phyloP scores from a whole-genome alignment of 2,329 filamentous ascomycete genomes.

The Talaromyces sp. region DNA sequence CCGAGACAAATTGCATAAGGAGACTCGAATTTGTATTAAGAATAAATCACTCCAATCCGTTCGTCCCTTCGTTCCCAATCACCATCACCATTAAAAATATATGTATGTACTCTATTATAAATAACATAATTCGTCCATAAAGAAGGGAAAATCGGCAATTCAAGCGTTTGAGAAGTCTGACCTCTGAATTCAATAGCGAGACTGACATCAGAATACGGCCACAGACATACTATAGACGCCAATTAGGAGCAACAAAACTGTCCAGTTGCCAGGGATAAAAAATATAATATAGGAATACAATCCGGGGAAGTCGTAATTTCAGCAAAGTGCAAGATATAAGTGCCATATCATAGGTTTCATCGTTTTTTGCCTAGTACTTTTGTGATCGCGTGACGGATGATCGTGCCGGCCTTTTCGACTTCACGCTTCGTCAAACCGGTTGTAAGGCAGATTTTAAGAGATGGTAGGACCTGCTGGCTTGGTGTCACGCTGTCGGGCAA shows the following conservation, averaged over 20 bases:
- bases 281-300: constrained; percentile 13
- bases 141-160: neutral
- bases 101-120: constrained; percentile 12
- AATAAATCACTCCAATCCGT: neutral
- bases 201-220: neutral
- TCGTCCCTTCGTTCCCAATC: neutral
- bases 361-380: constrained; percentile 70
- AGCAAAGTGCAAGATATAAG: neutral
- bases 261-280: neutral
- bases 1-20: neutral
- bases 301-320: neutral
- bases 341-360: neutral
- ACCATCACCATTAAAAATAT: constrained; percentile 14
- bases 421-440: constrained; percentile 88
- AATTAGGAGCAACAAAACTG: neutral
- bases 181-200: neutral
- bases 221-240: neutral
- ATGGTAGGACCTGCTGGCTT: constrained; percentile 69
- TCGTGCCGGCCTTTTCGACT: constrained; percentile 85
- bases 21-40: neutral
- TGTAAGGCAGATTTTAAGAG: constrained; percentile 87
- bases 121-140: constrained; percentile 6
- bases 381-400: constrained; percentile 86
- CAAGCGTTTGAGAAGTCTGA: neutral
- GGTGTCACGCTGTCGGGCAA: constrained; percentile 64